These are phyloP conservation scores for Auxenochlorella pyrenoidosa DNA, from an alignment of 139 green algal genomes.

Conservation along the genomic window DNA sequence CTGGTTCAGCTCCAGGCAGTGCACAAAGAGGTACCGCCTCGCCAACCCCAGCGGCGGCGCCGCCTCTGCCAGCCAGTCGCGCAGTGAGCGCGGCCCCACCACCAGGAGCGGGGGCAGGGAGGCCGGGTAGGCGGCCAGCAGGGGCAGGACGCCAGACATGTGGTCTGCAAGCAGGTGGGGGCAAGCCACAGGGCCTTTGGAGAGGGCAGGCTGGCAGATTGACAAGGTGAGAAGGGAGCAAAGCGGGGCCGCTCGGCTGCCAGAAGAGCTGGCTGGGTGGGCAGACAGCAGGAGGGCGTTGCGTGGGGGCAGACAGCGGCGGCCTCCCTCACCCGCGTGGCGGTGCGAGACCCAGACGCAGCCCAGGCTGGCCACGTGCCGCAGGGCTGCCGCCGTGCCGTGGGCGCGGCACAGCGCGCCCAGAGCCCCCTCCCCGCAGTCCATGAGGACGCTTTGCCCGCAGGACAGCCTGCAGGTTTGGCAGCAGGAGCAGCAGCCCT, in stretches of 20 bases:
- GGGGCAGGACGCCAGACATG: constrained; percentile 51
- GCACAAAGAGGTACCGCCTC: constrained; percentile 60
- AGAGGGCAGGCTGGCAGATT: too few species aligned
- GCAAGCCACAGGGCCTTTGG: background rate
- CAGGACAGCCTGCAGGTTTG: constrained; percentile 33
- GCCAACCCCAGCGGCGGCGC: constrained; percentile 37
- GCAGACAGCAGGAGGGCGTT: background rate
- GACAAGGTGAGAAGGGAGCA: too few species aligned
- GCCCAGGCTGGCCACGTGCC: constrained; percentile 51
- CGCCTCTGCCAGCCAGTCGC: constrained; percentile 61
- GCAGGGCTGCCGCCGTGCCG: background rate
- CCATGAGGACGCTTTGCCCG: constrained; percentile 70
- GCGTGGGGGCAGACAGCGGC: background rate
- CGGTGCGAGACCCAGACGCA: constrained; percentile 88
- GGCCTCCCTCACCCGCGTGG: constrained; percentile 62
- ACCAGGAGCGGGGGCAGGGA: constrained; percentile 58
- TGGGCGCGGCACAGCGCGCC: constrained; percentile 39
- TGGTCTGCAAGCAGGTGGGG: constrained; percentile 10
- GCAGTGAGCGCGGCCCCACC: constrained; percentile 57
- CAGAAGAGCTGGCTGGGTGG: background rate
- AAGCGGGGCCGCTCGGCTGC: too few species aligned
- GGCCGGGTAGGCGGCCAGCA: constrained; percentile 50
- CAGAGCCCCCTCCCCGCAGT: constrained; percentile 80
- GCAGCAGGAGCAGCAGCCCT: background rate
- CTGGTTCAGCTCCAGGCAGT: constrained; percentile 57